Percentiles rank a stretch among this genome's conserved stretches.
Evolutionary conservation across 345 rosid genomes (phyloP).

Genomic region (Rhizophora mangle): DNA sequence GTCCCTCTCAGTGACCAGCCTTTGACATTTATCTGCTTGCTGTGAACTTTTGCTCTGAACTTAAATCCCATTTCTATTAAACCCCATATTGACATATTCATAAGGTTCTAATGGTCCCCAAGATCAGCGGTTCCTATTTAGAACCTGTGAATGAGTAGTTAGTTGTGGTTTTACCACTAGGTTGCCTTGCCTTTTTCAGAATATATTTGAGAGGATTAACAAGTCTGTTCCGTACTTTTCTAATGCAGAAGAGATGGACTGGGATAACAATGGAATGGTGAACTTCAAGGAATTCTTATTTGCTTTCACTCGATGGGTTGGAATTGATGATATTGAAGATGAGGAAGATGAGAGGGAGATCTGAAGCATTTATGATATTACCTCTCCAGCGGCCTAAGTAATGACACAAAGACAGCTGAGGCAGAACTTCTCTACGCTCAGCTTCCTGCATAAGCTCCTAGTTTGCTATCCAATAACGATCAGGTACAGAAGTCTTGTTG

Average conservation of each 20-base stretch:
- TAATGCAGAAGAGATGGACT: slow-evolving; percentile 96
- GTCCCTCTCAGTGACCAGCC: too few species aligned
- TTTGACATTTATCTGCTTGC: too few species aligned
- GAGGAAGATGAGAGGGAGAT: slow-evolving; percentile 42
- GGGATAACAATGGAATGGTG: slow-evolving; percentile 94
- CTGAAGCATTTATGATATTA: slow-evolving; percentile 5
- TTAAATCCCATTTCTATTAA: too few species aligned
- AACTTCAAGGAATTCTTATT: slow-evolving; percentile 92
- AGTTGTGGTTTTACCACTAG: not conserved
- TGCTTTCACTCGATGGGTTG: slow-evolving; percentile 91
- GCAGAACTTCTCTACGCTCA: not conserved
- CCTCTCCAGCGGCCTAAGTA: not conserved
- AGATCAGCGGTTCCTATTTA: too few species aligned
- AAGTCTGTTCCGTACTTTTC: not conserved
- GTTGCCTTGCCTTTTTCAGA: not conserved
- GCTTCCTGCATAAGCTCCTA: not conserved
- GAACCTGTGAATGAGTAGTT: not conserved
- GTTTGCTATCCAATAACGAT: slow-evolving; percentile 12
- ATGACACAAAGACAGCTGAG: not conserved
- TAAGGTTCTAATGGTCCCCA: too few species aligned
- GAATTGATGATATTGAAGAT: slow-evolving; percentile 70
- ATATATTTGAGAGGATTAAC: not conserved
- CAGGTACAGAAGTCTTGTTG: slow-evolving; percentile 1
- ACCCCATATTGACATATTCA: too few species aligned
- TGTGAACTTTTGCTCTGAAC: too few species aligned